phyloP scores from a whole-genome alignment of 257 asterid genomes.

The Solanum boliviense region DNA sequence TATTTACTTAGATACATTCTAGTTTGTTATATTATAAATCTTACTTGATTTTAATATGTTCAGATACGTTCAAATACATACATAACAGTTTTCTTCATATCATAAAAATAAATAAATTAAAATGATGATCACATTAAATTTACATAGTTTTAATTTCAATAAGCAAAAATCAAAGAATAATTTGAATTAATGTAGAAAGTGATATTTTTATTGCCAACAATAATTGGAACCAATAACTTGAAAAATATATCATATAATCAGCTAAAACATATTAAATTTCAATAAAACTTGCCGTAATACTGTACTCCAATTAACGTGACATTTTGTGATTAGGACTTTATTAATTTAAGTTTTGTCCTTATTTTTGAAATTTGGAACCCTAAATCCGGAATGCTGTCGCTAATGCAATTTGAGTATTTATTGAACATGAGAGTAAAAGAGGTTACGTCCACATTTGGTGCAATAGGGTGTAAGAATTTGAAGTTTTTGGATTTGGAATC shows the following conservation, averaged over 20 bases:
- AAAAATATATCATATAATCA: neutral
- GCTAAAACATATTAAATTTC: neutral
- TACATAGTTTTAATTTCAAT: neutral
- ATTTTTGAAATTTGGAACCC: neutral
- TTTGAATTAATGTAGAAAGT: neutral
- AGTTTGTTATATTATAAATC: no score
- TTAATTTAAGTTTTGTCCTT: neutral
- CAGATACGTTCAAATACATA: no score
- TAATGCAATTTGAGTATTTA: neutral
- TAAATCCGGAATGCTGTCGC: neutral
- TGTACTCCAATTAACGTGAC: neutral
- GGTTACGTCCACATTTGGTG: neutral
- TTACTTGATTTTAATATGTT: no score
- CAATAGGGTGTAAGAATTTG: neutral
- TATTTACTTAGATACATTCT: no score
- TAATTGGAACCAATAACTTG: neutral
- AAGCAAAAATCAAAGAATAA: neutral
- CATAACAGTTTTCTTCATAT: neutral
- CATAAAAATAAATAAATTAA: neutral
- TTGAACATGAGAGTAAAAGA: neutral
- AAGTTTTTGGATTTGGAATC: neutral
- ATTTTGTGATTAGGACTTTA: neutral
- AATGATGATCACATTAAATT: neutral
- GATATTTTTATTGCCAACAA: neutral
- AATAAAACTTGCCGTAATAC: neutral